Conservation (phyloP, 1,284 basidiomycete genomes). For the Serendipita sp. region DNA sequence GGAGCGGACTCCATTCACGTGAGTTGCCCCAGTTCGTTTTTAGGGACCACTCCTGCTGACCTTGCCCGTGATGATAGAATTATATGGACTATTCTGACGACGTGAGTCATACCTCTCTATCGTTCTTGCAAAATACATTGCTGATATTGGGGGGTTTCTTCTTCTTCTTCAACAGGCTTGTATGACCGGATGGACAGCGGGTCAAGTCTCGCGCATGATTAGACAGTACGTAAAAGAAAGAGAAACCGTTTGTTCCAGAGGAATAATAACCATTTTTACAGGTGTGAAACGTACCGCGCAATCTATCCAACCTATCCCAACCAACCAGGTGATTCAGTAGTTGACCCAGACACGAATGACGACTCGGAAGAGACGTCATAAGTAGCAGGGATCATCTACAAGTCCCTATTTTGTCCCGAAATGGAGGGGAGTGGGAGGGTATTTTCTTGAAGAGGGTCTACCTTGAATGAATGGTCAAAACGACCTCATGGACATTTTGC, state of each 20-base stretch:
- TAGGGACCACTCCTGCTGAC: no score
- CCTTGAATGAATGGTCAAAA: no score
- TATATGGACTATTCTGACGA: not conserved
- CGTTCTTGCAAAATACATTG: not conserved
- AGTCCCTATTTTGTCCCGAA: no score
- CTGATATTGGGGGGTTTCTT: not conserved
- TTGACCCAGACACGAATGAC: not conserved
- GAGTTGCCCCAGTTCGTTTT: not conserved
- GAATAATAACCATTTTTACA: not conserved
- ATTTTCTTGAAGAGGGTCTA: no score
- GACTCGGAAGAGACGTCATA: not conserved
- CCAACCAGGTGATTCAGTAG: not conserved
- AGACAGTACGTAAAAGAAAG: not conserved
- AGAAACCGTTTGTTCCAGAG: not conserved
- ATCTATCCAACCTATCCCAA: not conserved
- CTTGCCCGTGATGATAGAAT: no score
- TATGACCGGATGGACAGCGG: not conserved
- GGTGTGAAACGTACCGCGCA: not conserved
- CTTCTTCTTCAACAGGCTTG: not conserved
- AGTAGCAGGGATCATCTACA: no score
- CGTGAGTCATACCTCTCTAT: not conserved
- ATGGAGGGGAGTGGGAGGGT: no score
- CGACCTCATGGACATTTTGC: no score
- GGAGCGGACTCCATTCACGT: conserved; percentile 21
- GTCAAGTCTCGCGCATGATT: not conserved